These are phyloP conservation scores for Thelonectria olida DNA, from an alignment of 2,329 filamentous ascomycete species.

Conservation along the genomic window DNA sequence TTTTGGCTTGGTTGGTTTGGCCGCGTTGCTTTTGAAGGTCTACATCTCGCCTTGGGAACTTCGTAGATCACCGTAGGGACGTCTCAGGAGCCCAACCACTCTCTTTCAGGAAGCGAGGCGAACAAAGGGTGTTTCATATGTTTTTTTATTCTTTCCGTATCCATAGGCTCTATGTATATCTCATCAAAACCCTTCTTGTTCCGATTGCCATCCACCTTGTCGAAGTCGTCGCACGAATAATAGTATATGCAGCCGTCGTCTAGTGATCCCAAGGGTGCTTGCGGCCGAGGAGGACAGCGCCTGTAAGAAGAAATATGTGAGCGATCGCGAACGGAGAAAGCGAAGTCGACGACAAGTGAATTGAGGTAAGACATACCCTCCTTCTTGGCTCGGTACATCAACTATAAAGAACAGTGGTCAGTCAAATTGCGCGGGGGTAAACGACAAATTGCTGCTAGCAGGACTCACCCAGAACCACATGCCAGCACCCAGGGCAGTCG, in stretches of 20 bases:
- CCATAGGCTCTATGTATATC: conserved; percentile 33
- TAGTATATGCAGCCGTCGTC: conserved; percentile 40
- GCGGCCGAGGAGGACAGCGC: conserved; percentile 84
- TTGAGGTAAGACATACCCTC: conserved; percentile 68
- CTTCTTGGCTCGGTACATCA: conserved; percentile 97
- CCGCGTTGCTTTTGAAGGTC: conserved; percentile 68
- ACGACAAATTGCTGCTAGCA: not conserved
- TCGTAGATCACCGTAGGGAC: too few relatives aligned
- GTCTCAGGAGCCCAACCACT: not conserved
- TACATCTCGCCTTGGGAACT: too few relatives aligned
- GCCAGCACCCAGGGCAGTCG: conserved; percentile 87
- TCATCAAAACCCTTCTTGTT: conserved; percentile 14
- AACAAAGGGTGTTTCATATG: not conserved
- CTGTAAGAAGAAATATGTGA: conserved; percentile 46
- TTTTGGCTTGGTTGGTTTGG: too few relatives aligned
- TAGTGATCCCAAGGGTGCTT: conserved; percentile 98
- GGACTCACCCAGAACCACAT: conserved; percentile 98
- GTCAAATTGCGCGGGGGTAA: not conserved
- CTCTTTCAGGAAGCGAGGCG: conserved; percentile 67
- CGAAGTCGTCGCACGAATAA: conserved; percentile 25
- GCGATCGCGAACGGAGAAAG: not conserved
- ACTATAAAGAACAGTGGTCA: not conserved
- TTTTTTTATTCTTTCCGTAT: conserved; percentile 1
- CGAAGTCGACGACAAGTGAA: not conserved
- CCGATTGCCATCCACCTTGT: conserved; percentile 9